Percentiles rank a stretch among this genome's conserved stretches.
These are phyloP conservation scores for Claviceps quebecensis DNA, from an alignment of 2,329 filamentous ascomycete species.

Conservation along the genomic window DNA sequence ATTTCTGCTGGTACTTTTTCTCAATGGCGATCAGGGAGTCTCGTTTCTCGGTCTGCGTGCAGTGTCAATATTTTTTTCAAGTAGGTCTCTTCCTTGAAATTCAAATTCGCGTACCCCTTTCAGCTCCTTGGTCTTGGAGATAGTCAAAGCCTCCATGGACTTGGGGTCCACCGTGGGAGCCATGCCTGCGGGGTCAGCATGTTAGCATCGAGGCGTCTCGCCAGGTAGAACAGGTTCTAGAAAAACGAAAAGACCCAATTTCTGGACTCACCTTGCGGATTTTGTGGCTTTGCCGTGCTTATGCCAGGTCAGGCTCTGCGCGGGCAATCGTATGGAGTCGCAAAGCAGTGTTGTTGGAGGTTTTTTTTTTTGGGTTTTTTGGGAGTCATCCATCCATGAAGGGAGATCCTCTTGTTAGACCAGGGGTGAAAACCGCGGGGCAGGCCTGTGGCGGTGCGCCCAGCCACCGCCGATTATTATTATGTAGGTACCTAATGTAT, in stretches of 20 bases:
- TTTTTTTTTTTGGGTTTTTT: background rate
- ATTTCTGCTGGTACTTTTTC: constrained; percentile 78
- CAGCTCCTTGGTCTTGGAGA: constrained; percentile 47
- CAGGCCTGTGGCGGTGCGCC: constrained; percentile 7
- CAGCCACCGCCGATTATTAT: background rate
- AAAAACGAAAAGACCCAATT: background rate
- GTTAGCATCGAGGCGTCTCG: background rate
- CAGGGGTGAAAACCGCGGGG: constrained; percentile 24
- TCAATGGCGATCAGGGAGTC: constrained; percentile 70
- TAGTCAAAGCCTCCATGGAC: constrained; percentile 35
- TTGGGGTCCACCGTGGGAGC: constrained; percentile 27
- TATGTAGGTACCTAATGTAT: too few relatives aligned
- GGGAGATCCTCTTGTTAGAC: background rate
- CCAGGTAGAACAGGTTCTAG: background rate
- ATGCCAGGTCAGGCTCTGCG: constrained; percentile 1
- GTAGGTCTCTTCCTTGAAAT: background rate
- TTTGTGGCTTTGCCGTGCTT: constrained; percentile 4
- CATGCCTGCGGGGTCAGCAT: constrained; percentile 19
- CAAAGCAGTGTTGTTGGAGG: background rate
- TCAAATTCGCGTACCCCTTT: constrained; percentile 32
- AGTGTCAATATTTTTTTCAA: background rate
- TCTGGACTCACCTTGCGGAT: constrained; percentile 5
- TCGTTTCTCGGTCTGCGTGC: constrained; percentile 63
- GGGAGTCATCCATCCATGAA: constrained; percentile 18
- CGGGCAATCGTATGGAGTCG: constrained; percentile 8